Evolutionary conservation across 1,139 yeast genomes (phyloP), one percentile per base, ranked within the genome.

Genomic region (Pichia sp.): DNA sequence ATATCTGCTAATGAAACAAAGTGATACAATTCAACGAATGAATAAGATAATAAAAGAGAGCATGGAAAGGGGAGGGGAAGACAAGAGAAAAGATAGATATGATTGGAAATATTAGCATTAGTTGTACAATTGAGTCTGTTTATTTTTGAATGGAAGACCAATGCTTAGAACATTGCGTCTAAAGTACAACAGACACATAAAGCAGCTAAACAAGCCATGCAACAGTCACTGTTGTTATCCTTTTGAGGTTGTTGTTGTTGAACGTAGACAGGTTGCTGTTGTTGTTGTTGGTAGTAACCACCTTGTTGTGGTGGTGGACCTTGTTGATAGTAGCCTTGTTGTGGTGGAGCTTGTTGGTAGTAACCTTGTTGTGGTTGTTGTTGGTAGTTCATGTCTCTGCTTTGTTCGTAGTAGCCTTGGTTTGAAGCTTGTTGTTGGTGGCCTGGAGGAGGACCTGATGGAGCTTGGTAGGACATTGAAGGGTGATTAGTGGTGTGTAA

Each of bases 161-260:
- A 19, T 14, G 4, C 27, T 38, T 34, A 83, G 64, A 83, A 80
- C 30, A 84, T 58, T 60, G 83, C 77, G 61, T 84, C 90, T 58
- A 84, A 69, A 6, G 90, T 80, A 67, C 87, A 83, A 65, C 93
- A 85, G 55, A 83, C 59, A 77, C 91, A 84, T 66, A 83, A 57
- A 11, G 87, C 89, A 27, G 83, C 89, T 57, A 83, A 70, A 69
- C 90, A 84, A 5, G 81, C 90, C 67, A 80, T 73, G 60, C 83
- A 72, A 66, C 89, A 83, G 48, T 74, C 77, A 19, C 62, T 61
- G 50, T 68, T 67, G 42, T 71, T 73, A 38, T 65, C 64, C 21
- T 67, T 67, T 28, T 67, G 69, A 4, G 71, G 74, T 47, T 67
- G 77, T 57, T 79, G 85, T 59, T 81, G 86, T 59, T 81, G 86